These are phyloP conservation scores for Ensete glaucum DNA, from an alignment of 176 grass and related monocot genomes.

Conservation along the genomic window DNA sequence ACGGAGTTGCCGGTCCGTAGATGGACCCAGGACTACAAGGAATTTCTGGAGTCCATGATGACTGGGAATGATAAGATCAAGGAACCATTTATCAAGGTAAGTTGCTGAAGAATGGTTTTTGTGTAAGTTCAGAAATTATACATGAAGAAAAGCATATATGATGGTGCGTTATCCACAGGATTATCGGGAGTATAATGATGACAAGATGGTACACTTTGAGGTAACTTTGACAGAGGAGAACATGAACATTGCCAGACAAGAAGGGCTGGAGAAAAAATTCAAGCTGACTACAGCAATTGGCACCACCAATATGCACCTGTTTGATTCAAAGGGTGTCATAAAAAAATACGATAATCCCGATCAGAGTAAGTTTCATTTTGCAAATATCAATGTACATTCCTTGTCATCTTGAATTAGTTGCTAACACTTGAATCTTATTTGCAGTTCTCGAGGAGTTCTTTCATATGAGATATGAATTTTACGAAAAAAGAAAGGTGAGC, in stretches of 20 bases:
- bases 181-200: slow-evolving; percentile 38
- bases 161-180: slow-evolving; percentile 32
- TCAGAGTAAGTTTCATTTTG: slow-evolving; percentile 35
- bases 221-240: slow-evolving; percentile 47
- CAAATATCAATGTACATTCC: not conserved
- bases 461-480: slow-evolving; percentile 48
- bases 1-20: slow-evolving; percentile 66
- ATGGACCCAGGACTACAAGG: slow-evolving; percentile 78
- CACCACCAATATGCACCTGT: slow-evolving; percentile 94
- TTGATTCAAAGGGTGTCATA: slow-evolving; percentile 64
- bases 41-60: slow-evolving; percentile 40
- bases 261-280: slow-evolving; percentile 88
- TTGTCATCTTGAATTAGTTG: not conserved
- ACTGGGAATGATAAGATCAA: slow-evolving; percentile 31
- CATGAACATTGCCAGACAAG: slow-evolving; percentile 58
- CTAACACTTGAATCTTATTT: slow-evolving; percentile 1
- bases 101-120: not conserved
- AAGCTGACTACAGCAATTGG: slow-evolving; percentile 74
- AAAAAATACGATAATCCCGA: slow-evolving; percentile 76
- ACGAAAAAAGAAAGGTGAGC: slow-evolving; percentile 73
- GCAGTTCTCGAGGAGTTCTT: slow-evolving; percentile 79
- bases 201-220: slow-evolving; percentile 47
- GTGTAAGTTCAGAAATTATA: not conserved
- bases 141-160: not conserved
- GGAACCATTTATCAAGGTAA: slow-evolving; percentile 61